Conservation (phyloP, 73 alveolate species). For the Tetrahymena malaccensis region DNA sequence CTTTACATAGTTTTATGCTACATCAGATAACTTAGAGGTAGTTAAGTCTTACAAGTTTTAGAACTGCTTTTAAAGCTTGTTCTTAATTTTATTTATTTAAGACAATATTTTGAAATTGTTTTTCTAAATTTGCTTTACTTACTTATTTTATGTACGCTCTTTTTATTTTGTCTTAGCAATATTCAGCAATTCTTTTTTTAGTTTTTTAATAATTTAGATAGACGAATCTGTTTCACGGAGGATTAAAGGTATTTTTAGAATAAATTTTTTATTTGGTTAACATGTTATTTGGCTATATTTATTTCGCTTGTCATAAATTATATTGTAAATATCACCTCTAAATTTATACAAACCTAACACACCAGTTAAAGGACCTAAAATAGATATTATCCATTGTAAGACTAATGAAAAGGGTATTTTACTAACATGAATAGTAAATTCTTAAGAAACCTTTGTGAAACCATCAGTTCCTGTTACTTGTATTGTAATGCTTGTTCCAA, state of each 20-base stretch:
- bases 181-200: neutral
- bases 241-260: neutral
- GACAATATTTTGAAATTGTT: too few species aligned
- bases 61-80: too few species aligned
- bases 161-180: neutral
- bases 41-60: too few species aligned
- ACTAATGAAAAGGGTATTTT: neutral
- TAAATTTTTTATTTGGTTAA: neutral
- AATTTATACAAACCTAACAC: neutral
- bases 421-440: neutral
- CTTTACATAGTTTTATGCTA: neutral
- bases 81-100: too few species aligned
- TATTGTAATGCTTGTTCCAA: neutral
- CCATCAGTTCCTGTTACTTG: neutral
- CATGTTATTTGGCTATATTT: neutral
- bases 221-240: neutral
- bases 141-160: too few species aligned
- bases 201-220: too few species aligned
- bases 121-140: too few species aligned
- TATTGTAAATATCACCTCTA: neutral
- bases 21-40: neutral
- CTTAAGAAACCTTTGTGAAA: neutral
- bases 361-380: neutral
- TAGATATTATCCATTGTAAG: neutral
- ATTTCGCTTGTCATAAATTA: neutral